Evolutionary conservation across 495 filamentous ascomycete species (phyloP), one percentile per base, ranked within the genome.

Genomic region (Neohortaea acidophila): DNA sequence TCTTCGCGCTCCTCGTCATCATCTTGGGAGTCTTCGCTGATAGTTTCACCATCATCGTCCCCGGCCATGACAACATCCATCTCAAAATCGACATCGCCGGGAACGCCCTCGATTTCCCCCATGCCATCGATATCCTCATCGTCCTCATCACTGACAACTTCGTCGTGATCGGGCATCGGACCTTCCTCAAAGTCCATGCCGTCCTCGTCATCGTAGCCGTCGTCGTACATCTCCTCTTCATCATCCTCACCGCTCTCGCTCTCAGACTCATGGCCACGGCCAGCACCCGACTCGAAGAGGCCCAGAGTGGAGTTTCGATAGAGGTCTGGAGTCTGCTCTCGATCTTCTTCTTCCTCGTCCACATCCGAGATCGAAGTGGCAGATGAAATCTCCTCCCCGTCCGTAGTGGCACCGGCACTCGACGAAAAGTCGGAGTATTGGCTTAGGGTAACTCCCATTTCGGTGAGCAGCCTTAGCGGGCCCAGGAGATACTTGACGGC

Each of bases 241-340:
- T 81, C 83, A 47, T 85, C 69, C 47, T 84, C 84, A 38, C 76
- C 81, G 41, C 66, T 64, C 24, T 73, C 72, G 1, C 66, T 66
- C 46, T 64, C 69, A 14, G 77, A 79, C 37, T 81, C 79, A 40
- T 83, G 79, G 45, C 83, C 78, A 45, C 82, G 70, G 43, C 73
- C 72, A 44, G 80, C 81, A 23, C 41, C 30, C 5, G 49, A 38
- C 53, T 94, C 89, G 41, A 93, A 74, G 73, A 99, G 85, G 25
- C 91, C 91, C 22, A 99, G 67, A 3, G 91, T 83, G 3, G 89
- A 94, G 53, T 96, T 92, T 27, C 89, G 77, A 61, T 93, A 96
- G 6, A 99, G 72, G 62, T 99, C 91, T 15, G 89, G 89, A 6
- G 91, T 96, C 54, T 96, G 87, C 56, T 96, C 89, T 14, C 91